Evolutionary conservation across 2,329 filamentous ascomycete species (phyloP), one percentile per base, ranked within the genome.

Genomic region (Trichophyton equinum): DNA sequence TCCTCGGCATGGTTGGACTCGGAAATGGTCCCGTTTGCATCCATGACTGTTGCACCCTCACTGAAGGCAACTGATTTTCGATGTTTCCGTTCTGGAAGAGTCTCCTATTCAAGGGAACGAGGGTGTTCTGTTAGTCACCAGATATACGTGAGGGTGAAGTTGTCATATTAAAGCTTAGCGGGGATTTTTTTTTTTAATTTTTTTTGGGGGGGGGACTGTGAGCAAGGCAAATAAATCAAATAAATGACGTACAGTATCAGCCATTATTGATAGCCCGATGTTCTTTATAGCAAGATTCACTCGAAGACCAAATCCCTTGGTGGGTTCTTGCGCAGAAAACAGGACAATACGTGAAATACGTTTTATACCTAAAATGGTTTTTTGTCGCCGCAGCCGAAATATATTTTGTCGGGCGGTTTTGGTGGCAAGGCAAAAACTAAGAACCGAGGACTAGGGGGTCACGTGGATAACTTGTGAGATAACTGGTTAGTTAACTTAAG

Each of bases 11-110:
- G 75, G 68, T 82, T 81, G 67, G 85, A 82, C 74, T 88, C 84
- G 74, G 84, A 89, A 72, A 96, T 85, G 73, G 86, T 84, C 70
- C 92, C 92, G 81, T 96, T 89, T 76, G 85, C 84, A 79, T 95
- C 89, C 74, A 96, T 91, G 70, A 96, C 85, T 67, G 88, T 83
- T 69, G 89, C 84, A 71, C 89, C 89, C 76, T 94, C 88, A 73
- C 87, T 91, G 76, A 97, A 97, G 66, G 91, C 86, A 71, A 97
- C 92, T 55, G 90, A 95, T 79, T 97, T 96, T 78, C 91, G 88
- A 71, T 87, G 85, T 76, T 88, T 91, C 40, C 59, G 64, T 42
- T 64, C 63, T 36, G 63, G 63, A 49, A 65, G 22, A 15, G 61
- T 72, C 70, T 77, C 75, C 77, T 79, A 64, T 61, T 62, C 55